A percentile compares a stretch with the other conserved stretches of the same genome.
These are phyloP conservation scores for Dendrothele bispora DNA, from an alignment of 768 basidiomycete genomes.

Conservation along the genomic window DNA sequence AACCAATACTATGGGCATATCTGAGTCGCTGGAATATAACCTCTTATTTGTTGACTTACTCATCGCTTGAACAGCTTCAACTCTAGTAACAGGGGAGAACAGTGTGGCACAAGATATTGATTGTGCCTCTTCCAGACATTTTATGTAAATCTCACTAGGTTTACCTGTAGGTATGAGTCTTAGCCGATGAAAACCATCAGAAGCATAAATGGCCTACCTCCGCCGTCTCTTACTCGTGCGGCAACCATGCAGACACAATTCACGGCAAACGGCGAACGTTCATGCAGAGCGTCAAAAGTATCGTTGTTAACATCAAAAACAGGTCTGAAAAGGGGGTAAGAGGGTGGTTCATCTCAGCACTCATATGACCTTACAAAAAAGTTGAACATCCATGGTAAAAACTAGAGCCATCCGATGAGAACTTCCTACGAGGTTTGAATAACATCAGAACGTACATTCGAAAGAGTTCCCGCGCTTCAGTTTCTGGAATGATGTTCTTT, in stretches of 20 bases:
- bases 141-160: conserved; percentile 70
- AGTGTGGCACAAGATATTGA: conserved; percentile 81
- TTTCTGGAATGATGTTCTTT: conserved; percentile 77
- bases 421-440: conserved; percentile 7
- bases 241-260: conserved; percentile 94
- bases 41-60: conserved; percentile 49
- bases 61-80: conserved; percentile 93
- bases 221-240: conserved; percentile 86
- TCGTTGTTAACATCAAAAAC: conserved; percentile 84
- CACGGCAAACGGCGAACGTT: conserved; percentile 91
- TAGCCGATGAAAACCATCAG: not conserved
- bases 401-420: conserved; percentile 38
- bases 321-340: conserved; percentile 42
- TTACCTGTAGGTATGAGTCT: conserved; percentile 46
- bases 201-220: conserved; percentile 48
- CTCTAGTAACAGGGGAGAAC: conserved; percentile 80
- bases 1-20: conserved; percentile 61
- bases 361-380: conserved; percentile 60
- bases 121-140: conserved; percentile 83
- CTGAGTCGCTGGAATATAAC: not conserved
- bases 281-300: conserved; percentile 82
- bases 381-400: conserved; percentile 94
- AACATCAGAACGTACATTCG: conserved; percentile 57
- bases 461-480: conserved; percentile 85
- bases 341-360: conserved; percentile 20